These are phyloP conservation scores for Mycena floridula DNA, from an alignment of 768 basidiomycete genomes.

Conservation along the genomic window DNA sequence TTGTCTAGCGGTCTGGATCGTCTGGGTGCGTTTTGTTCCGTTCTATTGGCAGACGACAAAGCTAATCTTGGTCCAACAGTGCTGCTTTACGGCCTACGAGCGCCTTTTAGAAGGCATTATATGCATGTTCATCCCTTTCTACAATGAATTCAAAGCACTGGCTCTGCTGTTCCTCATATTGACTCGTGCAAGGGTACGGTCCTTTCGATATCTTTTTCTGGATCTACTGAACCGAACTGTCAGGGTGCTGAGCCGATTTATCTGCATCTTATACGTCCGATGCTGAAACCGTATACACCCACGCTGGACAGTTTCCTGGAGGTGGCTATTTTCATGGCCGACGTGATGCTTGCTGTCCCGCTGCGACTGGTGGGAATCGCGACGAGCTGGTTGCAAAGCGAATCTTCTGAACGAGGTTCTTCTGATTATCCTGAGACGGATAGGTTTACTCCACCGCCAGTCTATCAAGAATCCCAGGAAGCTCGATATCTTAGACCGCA, in stretches of 20 bases:
- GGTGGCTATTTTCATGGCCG: conserved; percentile 54
- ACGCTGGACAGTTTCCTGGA: conserved; percentile 64
- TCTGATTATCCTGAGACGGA: no score
- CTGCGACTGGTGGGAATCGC: neutral
- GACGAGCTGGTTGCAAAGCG: no score
- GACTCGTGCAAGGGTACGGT: conserved; percentile 65
- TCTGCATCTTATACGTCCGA: conserved; percentile 72
- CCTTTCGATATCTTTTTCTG: conserved; percentile 1
- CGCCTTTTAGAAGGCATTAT: conserved; percentile 57
- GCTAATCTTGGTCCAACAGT: conserved; percentile 33
- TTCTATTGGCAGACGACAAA: conserved; percentile 6
- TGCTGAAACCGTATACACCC: conserved; percentile 66
- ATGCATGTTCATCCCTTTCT: conserved; percentile 74
- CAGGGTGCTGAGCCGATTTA: conserved; percentile 86
- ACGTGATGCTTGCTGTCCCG: conserved; percentile 42
- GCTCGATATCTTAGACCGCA: no score
- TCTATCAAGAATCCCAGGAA: no score
- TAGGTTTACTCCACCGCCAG: no score
- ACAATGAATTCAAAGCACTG: conserved; percentile 75
- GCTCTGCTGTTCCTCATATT: conserved; percentile 68
- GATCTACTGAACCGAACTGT: neutral
- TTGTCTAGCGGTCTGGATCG: conserved; percentile 76
- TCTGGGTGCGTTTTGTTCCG: conserved; percentile 57
- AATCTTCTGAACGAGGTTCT: no score
- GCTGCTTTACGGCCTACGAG: conserved; percentile 65